Percentiles rank a stretch among this genome's conserved stretches.
phyloP scores from a whole-genome alignment of 345 rosid genomes.

The Alliaria petiolata region DNA sequence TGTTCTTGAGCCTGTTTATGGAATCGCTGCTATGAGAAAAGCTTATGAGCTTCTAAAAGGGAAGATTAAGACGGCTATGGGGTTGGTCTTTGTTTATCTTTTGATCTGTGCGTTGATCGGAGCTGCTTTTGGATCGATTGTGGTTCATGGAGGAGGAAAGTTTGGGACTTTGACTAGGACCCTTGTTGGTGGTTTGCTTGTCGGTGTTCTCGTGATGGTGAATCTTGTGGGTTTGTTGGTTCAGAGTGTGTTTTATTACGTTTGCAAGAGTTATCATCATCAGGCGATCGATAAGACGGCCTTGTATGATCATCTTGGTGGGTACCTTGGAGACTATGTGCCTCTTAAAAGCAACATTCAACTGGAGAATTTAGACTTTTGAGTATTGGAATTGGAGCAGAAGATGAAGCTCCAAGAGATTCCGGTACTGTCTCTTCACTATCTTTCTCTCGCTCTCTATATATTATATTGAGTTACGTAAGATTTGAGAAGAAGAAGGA shows the following conservation, averaged over 20 bases:
- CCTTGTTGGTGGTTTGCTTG: conserved; percentile 77
- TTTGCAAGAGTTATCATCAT: conserved; percentile 92
- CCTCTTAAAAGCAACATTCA: conserved; percentile 93
- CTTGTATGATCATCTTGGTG: conserved; percentile 90
- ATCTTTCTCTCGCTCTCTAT: background rate
- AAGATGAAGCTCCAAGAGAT: background rate
- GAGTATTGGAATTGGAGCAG: background rate
- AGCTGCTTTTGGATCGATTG: conserved; percentile 46
- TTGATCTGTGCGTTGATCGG: conserved; percentile 47
- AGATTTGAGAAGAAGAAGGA: too few species aligned
- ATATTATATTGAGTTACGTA: too few species aligned
- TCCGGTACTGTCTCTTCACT: conserved; percentile 10
- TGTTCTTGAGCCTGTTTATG: conserved; percentile 86
- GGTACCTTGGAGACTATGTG: conserved; percentile 94
- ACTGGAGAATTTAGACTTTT: conserved; percentile 72
- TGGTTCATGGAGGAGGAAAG: conserved; percentile 81
- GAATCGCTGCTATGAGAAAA: conserved; percentile 83
- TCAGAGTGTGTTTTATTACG: conserved; percentile 94
- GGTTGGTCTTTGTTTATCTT: conserved; percentile 66
- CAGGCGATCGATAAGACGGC: conserved; percentile 82
- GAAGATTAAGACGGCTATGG: conserved; percentile 52
- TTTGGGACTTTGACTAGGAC: conserved; percentile 59
- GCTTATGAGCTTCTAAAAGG: conserved; percentile 83
- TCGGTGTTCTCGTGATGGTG: conserved; percentile 84
- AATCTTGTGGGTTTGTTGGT: conserved; percentile 83